Evolutionary conservation across 1,139 yeast species (phyloP).

Genomic region (Pichia norvegensis): DNA sequence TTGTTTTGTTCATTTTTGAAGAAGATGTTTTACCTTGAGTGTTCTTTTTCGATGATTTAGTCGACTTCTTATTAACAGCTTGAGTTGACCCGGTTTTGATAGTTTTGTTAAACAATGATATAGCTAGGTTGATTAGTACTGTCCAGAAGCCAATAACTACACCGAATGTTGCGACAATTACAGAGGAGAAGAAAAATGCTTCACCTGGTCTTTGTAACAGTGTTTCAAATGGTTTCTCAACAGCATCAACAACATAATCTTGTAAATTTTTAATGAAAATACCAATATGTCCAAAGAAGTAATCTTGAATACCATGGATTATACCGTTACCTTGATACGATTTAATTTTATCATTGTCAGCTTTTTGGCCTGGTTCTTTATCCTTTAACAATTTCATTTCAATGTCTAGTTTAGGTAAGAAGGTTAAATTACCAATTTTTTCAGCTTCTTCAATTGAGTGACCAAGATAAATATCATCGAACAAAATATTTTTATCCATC

Average conservation of each 20-base stretch:
- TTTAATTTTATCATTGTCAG: background rate
- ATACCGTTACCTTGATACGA: background rate
- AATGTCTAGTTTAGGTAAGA: constrained; percentile 48
- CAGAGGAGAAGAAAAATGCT: constrained; percentile 39
- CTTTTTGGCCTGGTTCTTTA: background rate
- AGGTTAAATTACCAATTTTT: constrained; percentile 68
- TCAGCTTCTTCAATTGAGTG: constrained; percentile 81
- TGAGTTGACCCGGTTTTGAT: no score
- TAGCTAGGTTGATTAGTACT: constrained; percentile 7
- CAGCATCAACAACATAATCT: constrained; percentile 33
- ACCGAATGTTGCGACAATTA: constrained; percentile 35
- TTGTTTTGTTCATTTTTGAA: constrained; percentile 23
- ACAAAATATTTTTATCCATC: constrained; percentile 64
- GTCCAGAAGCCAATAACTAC: constrained; percentile 37
- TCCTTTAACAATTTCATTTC: constrained; percentile 40
- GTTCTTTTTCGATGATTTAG: constrained; percentile 15
- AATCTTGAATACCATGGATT: constrained; percentile 11
- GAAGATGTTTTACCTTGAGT: constrained; percentile 25
- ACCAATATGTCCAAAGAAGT: constrained; percentile 21
- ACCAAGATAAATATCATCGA: constrained; percentile 81
- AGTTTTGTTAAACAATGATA: no score
- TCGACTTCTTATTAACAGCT: constrained; percentile 12
- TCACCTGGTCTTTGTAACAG: constrained; percentile 41
- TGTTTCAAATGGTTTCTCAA: constrained; percentile 37
- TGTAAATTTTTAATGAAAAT: constrained; percentile 7